phyloP scores from a whole-genome alignment of 768 basidiomycete genomes.

The Cubamyces lactineus region DNA sequence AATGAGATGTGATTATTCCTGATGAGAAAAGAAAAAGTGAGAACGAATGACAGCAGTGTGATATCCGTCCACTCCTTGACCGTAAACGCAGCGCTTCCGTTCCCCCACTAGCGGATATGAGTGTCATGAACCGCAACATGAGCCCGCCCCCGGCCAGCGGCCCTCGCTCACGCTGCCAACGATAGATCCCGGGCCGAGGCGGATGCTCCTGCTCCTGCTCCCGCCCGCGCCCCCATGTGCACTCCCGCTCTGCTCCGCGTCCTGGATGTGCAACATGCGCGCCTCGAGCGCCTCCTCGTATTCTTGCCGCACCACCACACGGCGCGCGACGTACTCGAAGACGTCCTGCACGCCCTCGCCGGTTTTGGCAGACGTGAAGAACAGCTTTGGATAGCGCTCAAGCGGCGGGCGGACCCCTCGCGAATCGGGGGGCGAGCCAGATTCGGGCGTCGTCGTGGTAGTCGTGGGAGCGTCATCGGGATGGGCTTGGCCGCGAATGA shows the following conservation, averaged over 20 bases:
- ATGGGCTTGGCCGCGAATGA: conserved; percentile 35
- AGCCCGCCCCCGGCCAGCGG: not conserved
- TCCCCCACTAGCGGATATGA: no score
- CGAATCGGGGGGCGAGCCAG: conserved; percentile 20
- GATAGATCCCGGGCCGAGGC: conserved; percentile 28
- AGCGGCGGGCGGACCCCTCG: conserved; percentile 34
- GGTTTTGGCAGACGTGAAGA: conserved; percentile 80
- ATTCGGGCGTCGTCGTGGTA: conserved; percentile 31
- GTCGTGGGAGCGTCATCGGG: conserved; percentile 19
- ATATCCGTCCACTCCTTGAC: no score
- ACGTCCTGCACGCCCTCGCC: conserved; percentile 71
- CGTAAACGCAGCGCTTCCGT: no score
- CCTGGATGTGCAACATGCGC: conserved; percentile 44
- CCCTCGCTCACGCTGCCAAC: not conserved
- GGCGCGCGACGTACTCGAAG: conserved; percentile 73
- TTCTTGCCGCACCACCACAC: conserved; percentile 67
- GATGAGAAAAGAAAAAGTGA: not conserved
- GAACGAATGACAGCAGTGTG: not conserved
- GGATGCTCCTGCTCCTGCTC: conserved; percentile 39
- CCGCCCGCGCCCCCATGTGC: no score
- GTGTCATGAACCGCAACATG: conserved; percentile 16
- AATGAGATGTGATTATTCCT: no score
- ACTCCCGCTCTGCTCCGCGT: conserved; percentile 34
- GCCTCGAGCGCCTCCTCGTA: conserved; percentile 63
- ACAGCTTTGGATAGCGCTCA: conserved; percentile 63